These are phyloP conservation scores for Tritrichomonas musculus DNA, from an alignment of 208 protist species.

Conservation along the genomic window DNA sequence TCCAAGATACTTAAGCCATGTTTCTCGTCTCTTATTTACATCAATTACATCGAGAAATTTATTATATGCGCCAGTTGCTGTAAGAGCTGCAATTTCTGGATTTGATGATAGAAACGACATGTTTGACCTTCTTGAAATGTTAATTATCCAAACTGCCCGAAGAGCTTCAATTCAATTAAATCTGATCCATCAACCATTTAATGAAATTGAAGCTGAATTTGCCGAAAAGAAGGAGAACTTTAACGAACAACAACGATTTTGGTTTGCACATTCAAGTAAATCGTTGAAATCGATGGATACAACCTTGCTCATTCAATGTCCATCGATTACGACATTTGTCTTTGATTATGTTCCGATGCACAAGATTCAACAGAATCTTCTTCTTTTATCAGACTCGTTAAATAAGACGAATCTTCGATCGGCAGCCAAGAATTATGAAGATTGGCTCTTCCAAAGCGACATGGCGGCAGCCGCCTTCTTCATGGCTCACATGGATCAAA, in stretches of 20 bases:
- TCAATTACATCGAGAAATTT: neutral
- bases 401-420: too few species aligned
- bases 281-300: neutral
- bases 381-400: too few species aligned
- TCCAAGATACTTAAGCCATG: neutral
- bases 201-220: neutral
- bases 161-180: neutral
- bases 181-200: neutral
- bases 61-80: neutral
- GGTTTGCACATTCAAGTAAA: neutral
- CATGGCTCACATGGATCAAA: neutral
- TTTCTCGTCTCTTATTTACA: neutral
- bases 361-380: neutral
- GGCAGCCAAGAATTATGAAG: neutral
- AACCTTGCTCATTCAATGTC: neutral
- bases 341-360: neutral
- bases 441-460: neutral
- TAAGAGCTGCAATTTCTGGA: neutral
- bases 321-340: neutral
- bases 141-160: neutral
- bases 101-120: neutral
- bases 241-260: neutral
- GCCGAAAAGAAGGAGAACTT: neutral
- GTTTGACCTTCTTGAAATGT: neutral
- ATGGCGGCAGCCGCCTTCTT: neutral